Percentiles rank a stretch among this genome's conserved stretches.
Evolutionary conservation across 441 rosid species (phyloP).

Genomic region (Adansonia rubrostipa): DNA sequence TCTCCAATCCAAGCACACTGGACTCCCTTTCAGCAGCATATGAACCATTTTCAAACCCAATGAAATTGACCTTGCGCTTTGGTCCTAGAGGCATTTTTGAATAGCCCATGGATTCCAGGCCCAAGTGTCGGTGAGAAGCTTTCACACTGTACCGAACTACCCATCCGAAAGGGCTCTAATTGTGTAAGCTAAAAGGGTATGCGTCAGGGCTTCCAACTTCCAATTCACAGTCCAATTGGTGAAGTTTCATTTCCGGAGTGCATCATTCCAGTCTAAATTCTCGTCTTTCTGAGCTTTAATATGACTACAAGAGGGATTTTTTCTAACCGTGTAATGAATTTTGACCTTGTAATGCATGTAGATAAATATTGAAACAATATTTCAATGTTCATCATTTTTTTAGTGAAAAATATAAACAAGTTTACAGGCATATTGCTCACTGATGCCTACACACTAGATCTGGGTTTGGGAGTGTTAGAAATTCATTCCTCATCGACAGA

Average conservation of each 20-base stretch:
- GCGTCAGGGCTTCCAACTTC: too few species aligned
- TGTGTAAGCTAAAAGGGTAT: too few species aligned
- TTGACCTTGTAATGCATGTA: neutral
- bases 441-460: slow-evolving; percentile 2
- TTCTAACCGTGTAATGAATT: neutral
- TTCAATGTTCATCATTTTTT: neutral
- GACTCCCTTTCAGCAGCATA: too few species aligned
- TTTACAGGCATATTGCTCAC: slow-evolving; percentile 26
- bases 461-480: neutral
- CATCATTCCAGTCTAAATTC: neutral
- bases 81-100: too few species aligned
- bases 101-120: too few species aligned
- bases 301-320: neutral
- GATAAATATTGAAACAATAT: slow-evolving; percentile 18
- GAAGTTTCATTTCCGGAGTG: neutral
- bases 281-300: slow-evolving; percentile 1
- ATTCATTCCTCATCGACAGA: slow-evolving; percentile 59
- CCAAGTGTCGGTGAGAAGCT: too few species aligned
- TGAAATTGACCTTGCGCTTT: too few species aligned
- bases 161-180: too few species aligned
- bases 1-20: too few species aligned
- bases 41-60: too few species aligned
- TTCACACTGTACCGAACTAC: too few species aligned
- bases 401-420: neutral
- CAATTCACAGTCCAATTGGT: neutral